Conservation (phyloP, 768 basidiomycete genomes). For the Leccinum barrowsii region DNA sequence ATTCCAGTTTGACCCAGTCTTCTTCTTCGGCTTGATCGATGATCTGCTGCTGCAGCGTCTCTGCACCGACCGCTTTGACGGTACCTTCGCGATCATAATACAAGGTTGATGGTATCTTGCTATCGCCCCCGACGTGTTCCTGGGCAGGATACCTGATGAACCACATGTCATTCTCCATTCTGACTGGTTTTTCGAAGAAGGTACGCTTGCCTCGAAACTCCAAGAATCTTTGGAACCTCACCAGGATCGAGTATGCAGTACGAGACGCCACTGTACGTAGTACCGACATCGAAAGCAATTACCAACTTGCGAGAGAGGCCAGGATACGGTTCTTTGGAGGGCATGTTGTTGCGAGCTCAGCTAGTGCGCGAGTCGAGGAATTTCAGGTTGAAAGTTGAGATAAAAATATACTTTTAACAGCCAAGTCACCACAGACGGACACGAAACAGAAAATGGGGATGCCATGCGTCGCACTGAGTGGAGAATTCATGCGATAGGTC, state of each 20-base stretch:
- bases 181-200: background rate
- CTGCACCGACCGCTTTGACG: slow-evolving; percentile 42
- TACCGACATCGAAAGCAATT: slow-evolving; percentile 30
- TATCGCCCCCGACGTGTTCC: slow-evolving; percentile 43
- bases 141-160: slow-evolving; percentile 42
- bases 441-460: background rate
- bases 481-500: background rate
- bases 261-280: slow-evolving; percentile 33
- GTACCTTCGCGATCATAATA: slow-evolving; percentile 43
- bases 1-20: slow-evolving; percentile 37
- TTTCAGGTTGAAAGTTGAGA: background rate
- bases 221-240: slow-evolving; percentile 27
- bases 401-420: background rate
- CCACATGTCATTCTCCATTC: background rate
- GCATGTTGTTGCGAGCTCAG: slow-evolving; percentile 20
- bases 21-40: slow-evolving; percentile 38
- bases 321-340: slow-evolving; percentile 29
- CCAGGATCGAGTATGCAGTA: slow-evolving; percentile 37
- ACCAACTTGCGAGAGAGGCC: slow-evolving; percentile 41
- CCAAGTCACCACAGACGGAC: background rate
- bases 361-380: background rate
- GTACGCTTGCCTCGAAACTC: slow-evolving; percentile 24
- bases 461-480: background rate
- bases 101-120: slow-evolving; percentile 47
- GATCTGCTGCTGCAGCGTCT: slow-evolving; percentile 34